Evolutionary conservation across 345 rosid genomes (phyloP).

Genomic region (Linum tenue): DNA sequence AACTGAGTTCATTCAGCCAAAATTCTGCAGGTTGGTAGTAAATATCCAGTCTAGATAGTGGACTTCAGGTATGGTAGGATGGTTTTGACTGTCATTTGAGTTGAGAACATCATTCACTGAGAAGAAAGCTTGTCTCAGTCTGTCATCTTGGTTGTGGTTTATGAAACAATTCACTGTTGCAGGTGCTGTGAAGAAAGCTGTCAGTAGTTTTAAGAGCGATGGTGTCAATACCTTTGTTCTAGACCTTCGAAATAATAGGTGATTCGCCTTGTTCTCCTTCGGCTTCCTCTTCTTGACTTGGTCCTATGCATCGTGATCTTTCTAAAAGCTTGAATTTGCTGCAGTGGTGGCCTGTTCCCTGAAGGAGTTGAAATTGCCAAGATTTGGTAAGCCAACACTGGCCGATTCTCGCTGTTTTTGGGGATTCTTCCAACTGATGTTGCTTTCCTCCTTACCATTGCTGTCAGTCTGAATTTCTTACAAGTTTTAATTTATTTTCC

Average conservation of each 20-base stretch:
- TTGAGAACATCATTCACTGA: not conserved
- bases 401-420: not conserved
- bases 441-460: not conserved
- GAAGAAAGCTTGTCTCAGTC: no score
- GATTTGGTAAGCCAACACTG: constrained; percentile 52
- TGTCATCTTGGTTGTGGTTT: not conserved
- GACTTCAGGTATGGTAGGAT: not conserved
- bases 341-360: constrained; percentile 95
- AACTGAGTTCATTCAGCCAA: constrained; percentile 73
- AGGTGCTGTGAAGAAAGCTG: constrained; percentile 86
- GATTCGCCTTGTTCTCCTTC: constrained; percentile 19
- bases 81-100: not conserved
- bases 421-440: not conserved
- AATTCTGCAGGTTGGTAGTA: constrained; percentile 63
- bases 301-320: constrained; percentile 10
- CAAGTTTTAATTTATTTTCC: constrained; percentile 14
- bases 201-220: constrained; percentile 54
- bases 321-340: constrained; percentile 37
- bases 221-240: constrained; percentile 67
- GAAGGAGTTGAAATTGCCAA: constrained; percentile 96
- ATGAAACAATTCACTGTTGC: constrained; percentile 17
- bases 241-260: constrained; percentile 98
- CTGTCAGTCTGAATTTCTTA: not conserved
- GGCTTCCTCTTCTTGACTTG: constrained; percentile 7
- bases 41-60: not conserved